Conservation (phyloP, 2,329 filamentous ascomycete species). For the Exserohilum rostratum region DNA sequence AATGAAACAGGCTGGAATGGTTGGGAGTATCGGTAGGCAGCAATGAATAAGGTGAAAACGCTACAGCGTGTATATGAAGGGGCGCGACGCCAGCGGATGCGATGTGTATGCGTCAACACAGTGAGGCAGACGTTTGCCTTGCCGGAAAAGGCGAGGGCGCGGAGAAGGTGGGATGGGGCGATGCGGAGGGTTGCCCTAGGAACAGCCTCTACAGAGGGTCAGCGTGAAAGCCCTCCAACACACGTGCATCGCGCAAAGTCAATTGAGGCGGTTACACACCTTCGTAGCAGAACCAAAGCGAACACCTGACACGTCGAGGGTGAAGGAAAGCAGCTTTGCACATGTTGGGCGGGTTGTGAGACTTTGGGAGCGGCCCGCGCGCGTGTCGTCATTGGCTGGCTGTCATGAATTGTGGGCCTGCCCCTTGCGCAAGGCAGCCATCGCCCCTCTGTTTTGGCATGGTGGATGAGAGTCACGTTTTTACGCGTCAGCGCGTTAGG, state of each 20-base stretch:
- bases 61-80: constrained; percentile 6
- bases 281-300: constrained; percentile 14
- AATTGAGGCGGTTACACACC: constrained; percentile 14
- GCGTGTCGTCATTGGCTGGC: constrained; percentile 13
- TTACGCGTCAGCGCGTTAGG: not conserved
- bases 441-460: not conserved
- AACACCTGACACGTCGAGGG: constrained; percentile 17
- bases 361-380: constrained; percentile 22
- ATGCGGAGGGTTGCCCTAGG: constrained; percentile 31
- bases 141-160: constrained; percentile 3
- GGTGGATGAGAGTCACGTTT: constrained; percentile 1
- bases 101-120: constrained; percentile 1
- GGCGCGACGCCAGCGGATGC: not conserved
- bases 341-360: constrained; percentile 26
- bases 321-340: constrained; percentile 21
- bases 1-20: not conserved
- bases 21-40: not conserved
- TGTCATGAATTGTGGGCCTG: not conserved
- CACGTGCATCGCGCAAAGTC: constrained; percentile 13
- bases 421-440: constrained; percentile 9
- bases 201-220: constrained; percentile 27
- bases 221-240: constrained; percentile 14
- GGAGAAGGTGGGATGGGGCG: constrained; percentile 14
- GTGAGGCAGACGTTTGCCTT: constrained; percentile 32
- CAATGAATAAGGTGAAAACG: not conserved